Evolutionary conservation across 1,284 basidiomycete species (phyloP).

Genomic region (Dichomitus squalens): DNA sequence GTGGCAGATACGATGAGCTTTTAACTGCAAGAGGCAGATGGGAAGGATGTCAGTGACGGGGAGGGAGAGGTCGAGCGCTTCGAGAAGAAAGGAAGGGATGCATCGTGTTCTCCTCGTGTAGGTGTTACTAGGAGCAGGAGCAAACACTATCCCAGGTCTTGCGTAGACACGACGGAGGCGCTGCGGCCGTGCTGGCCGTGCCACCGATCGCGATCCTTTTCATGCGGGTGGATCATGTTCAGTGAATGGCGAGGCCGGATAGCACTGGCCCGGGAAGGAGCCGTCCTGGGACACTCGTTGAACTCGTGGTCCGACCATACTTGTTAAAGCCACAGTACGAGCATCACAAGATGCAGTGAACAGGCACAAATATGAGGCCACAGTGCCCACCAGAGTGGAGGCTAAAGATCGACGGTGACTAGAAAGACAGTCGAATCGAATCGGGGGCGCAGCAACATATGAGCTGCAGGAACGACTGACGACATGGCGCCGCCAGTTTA

Average conservation of each 20-base stretch:
- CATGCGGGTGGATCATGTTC: slow-evolving; percentile 1
- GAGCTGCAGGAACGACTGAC: slow-evolving; percentile 5
- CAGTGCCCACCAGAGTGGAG: slow-evolving; percentile 2
- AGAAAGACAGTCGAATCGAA: slow-evolving; percentile 3
- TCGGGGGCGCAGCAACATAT: neutral
- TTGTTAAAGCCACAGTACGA: neutral
- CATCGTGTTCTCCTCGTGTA: slow-evolving; percentile 22
- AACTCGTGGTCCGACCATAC: neutral
- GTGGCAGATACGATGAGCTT: slow-evolving; percentile 5
- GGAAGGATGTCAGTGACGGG: neutral
- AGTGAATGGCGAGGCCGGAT: neutral
- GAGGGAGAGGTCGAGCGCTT: slow-evolving; percentile 1
- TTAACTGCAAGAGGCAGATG: slow-evolving; percentile 2
- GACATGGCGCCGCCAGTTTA: neutral
- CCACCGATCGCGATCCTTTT: slow-evolving; percentile 1
- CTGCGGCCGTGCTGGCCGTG: slow-evolving; percentile 9
- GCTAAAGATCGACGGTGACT: slow-evolving; percentile 5
- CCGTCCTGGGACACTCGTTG: neutral
- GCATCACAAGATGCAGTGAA: neutral
- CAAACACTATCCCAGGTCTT: slow-evolving; percentile 2
- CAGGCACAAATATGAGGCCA: slow-evolving; percentile 8
- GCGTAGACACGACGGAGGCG: neutral
- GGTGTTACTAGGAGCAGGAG: slow-evolving; percentile 4
- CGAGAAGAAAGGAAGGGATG: slow-evolving; percentile 19
- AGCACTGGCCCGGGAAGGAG: neutral